A percentile compares a stretch with the other conserved stretches of the same genome.
phyloP scores from a whole-genome alignment of 371 early-diverging fungal species.

The Mortierella sp. region DNA sequence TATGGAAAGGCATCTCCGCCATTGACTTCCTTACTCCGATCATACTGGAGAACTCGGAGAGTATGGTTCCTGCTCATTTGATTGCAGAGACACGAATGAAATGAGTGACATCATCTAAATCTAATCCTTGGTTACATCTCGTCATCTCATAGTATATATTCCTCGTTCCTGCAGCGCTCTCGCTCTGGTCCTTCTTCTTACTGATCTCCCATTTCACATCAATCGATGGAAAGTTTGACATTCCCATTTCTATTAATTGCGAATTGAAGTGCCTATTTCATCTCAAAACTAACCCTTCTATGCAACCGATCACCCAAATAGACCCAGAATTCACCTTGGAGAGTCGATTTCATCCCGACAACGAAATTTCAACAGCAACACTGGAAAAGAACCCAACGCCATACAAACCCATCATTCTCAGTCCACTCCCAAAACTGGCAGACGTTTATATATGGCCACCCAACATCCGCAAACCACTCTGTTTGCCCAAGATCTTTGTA shows the following conservation, averaged over 20 bases:
- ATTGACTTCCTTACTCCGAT: neutral
- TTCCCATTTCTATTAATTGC: neutral
- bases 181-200: conserved; percentile 13
- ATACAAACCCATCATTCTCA: conserved; percentile 23
- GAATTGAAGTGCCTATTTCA: neutral
- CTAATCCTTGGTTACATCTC: conserved; percentile 1
- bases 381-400: conserved; percentile 11
- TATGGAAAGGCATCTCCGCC: conserved; percentile 7
- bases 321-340: conserved; percentile 22
- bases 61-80: neutral
- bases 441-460: conserved; percentile 58
- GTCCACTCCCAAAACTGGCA: conserved; percentile 16
- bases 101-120: neutral
- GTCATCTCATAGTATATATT: neutral
- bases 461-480: conserved; percentile 61
- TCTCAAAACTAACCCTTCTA: neutral
- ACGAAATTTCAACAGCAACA: conserved; percentile 7
- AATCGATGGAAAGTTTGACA: conserved; percentile 8
- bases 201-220: neutral
- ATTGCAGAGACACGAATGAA: neutral
- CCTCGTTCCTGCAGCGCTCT: conserved; percentile 11
- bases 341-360: neutral
- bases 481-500: conserved; percentile 69
- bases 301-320: neutral
- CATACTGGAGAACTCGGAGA: conserved; percentile 25